These are phyloP conservation scores for Fusarium circinatum DNA, from an alignment of 2,329 filamentous ascomycete genomes.

Conservation along the genomic window DNA sequence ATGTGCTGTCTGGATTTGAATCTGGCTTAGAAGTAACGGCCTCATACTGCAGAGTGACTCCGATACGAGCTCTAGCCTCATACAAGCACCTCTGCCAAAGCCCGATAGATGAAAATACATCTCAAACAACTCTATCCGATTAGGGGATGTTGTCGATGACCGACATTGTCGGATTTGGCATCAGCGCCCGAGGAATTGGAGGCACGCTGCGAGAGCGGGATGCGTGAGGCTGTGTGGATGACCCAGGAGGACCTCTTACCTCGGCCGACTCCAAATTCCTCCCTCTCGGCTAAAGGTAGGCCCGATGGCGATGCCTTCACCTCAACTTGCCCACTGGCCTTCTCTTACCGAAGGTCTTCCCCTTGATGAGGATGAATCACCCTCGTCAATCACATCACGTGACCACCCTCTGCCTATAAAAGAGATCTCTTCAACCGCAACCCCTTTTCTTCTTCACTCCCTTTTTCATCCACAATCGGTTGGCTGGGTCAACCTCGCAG, in stretches of 20 bases:
- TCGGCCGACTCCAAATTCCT: no score
- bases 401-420: background rate
- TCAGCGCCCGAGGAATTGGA: no score
- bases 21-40: no score
- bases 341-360: accelerated
- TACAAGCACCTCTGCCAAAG: background rate
- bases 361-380: background rate
- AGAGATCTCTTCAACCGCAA: background rate
- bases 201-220: background rate
- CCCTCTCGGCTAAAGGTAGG: accelerated
- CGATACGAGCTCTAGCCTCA: background rate
- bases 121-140: no score
- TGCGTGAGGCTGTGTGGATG: background rate
- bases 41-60: background rate
- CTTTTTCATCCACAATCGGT: background rate
- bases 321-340: accelerated
- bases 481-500: background rate
- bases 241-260: background rate
- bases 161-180: background rate
- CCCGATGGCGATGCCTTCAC: accelerated
- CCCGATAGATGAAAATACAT: background rate
- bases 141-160: accelerated
- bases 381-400: background rate
- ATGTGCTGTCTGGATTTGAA: no score
- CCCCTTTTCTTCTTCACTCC: accelerated